These are phyloP conservation scores for Pharnaceum exiguum DNA, from an alignment of 148 eudicot species.

Conservation along the genomic window DNA sequence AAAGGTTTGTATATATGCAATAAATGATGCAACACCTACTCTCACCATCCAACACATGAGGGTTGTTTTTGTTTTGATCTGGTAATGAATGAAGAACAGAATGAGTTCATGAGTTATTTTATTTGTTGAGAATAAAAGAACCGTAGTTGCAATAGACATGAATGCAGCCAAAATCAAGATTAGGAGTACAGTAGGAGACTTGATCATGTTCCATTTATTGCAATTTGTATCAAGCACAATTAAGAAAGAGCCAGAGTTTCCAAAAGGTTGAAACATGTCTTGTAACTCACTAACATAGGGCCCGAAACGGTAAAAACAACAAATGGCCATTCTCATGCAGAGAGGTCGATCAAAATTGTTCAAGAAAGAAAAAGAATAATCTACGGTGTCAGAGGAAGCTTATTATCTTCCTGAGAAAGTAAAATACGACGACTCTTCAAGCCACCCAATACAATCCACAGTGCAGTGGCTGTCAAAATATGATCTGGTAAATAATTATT, in stretches of 20 bases:
- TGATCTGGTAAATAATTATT: conserved; percentile 24
- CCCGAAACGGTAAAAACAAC: neutral
- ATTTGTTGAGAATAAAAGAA: no score
- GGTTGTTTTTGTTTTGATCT: no score
- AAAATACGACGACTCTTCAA: conserved; percentile 11
- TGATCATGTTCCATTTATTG: no score
- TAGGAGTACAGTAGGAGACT: no score
- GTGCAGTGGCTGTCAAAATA: conserved; percentile 24
- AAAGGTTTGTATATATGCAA: no score
- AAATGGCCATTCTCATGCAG: conserved; percentile 23
- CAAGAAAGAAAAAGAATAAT: conserved; percentile 11
- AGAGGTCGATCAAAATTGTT: conserved; percentile 17
- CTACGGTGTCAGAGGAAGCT: conserved; percentile 23
- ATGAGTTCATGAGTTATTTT: no score
- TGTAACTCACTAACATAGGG: conserved; percentile 5
- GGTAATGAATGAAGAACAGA: no score
- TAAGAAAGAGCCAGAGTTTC: conserved; percentile 1
- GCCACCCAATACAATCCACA: conserved; percentile 16
- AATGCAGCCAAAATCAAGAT: no score
- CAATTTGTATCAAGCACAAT: conserved; percentile 12
- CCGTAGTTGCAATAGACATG: no score
- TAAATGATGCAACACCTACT: no score
- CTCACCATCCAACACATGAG: no score
- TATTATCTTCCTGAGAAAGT: conserved; percentile 20
- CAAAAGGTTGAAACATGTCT: conserved; percentile 9